Conservation (phyloP, 352 stramenopile genomes). For the Globisporangium abappressorium region DNA sequence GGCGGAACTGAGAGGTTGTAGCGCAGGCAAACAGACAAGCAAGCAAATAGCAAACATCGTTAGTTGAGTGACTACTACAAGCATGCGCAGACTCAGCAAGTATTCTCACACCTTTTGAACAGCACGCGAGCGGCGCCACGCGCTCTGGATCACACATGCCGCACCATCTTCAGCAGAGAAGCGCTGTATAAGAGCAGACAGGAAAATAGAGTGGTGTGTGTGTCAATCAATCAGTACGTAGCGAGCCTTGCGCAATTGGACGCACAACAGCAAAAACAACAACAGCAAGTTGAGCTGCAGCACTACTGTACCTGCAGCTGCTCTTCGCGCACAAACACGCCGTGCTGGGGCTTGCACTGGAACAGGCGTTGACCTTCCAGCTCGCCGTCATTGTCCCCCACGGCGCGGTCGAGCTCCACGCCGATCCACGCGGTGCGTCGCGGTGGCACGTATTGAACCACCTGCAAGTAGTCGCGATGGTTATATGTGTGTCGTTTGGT, state of each 20-base stretch:
- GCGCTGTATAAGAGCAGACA: conserved; percentile 28
- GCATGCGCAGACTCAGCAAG: not conserved
- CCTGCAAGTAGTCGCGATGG: conserved; percentile 21
- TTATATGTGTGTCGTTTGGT: not conserved
- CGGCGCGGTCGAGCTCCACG: conserved; percentile 80
- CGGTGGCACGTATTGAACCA: conserved; percentile 63
- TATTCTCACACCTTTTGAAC: conserved; percentile 52
- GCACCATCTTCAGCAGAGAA: conserved; percentile 79
- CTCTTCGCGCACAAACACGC: conserved; percentile 82
- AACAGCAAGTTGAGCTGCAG: not conserved
- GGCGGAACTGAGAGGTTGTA: conserved; percentile 42
- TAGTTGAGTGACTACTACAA: not conserved
- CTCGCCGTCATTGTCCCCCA: conserved; percentile 75
- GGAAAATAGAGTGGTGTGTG: not conserved
- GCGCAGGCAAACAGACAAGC: not conserved
- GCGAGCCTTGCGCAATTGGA: not conserved
- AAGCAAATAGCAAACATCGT: not conserved
- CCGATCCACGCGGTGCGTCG: conserved; percentile 60
- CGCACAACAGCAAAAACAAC: not conserved
- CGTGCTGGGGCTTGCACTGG: conserved; percentile 76
- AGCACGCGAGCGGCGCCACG: conserved; percentile 64
- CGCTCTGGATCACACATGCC: conserved; percentile 74
- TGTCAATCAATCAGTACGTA: not conserved
- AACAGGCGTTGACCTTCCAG: conserved; percentile 78
- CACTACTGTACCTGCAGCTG: conserved; percentile 48